phyloP scores from a whole-genome alignment of 495 filamentous ascomycete species.

The Talaromyces wortmannii region DNA sequence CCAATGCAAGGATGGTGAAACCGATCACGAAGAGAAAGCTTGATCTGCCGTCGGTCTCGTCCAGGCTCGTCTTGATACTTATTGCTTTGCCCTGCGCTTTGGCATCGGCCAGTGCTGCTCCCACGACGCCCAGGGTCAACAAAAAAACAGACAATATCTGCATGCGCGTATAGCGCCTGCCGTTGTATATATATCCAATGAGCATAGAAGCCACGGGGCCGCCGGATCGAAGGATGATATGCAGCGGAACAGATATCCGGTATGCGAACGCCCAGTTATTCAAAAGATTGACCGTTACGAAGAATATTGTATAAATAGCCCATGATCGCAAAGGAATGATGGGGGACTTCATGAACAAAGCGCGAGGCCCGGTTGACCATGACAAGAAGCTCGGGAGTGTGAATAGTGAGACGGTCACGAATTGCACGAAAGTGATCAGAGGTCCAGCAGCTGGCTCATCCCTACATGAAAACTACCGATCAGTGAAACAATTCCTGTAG shows the following conservation, averaged over 20 bases:
- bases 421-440: conserved; percentile 91
- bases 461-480: conserved; percentile 16
- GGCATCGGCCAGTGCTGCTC: conserved; percentile 83
- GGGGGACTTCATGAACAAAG: conserved; percentile 66
- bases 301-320: conserved; percentile 82
- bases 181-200: conserved; percentile 71
- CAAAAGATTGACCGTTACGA: conserved; percentile 84
- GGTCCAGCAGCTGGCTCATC: conserved; percentile 50
- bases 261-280: conserved; percentile 99
- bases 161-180: conserved; percentile 71
- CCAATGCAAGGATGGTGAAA: conserved; percentile 76
- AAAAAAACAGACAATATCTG: conserved; percentile 75
- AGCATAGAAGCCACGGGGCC: conserved; percentile 91
- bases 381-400: conserved; percentile 66
- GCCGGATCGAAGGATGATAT: conserved; percentile 93
- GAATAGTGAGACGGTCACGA: conserved; percentile 69
- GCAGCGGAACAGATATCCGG: conserved; percentile 90
- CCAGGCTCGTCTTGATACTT: conserved; percentile 2
- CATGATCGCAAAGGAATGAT: conserved; percentile 80
- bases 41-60: conserved; percentile 6
- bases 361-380: conserved; percentile 50
- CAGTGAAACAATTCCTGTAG: conserved; percentile 27
- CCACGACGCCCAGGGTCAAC: conserved; percentile 78
- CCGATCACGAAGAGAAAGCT: conserved; percentile 56
- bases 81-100: conserved; percentile 60